phyloP scores from a whole-genome alignment of 2,329 filamentous ascomycete genomes.

The Sordariomycetes sp. region DNA sequence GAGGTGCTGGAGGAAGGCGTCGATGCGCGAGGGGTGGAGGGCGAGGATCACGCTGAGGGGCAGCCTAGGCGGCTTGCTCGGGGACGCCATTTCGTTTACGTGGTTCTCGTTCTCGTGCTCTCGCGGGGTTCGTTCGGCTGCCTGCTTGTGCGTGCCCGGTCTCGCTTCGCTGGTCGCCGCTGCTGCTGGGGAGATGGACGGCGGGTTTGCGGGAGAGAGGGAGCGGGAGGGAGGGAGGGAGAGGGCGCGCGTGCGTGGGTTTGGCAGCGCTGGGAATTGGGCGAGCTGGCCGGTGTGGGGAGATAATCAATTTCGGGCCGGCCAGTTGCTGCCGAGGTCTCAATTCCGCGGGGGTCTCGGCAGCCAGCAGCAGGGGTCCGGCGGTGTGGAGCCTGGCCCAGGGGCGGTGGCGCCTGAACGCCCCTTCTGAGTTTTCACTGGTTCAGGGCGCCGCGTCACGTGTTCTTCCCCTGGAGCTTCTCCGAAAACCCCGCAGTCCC shows the following conservation, averaged over 20 bases:
- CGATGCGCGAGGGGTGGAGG: constrained; percentile 26
- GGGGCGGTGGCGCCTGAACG: neutral
- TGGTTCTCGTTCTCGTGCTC: neutral
- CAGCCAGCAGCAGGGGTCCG: neutral
- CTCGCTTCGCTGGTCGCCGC: too few species aligned
- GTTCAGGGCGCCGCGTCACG: neutral
- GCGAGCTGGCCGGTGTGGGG: neutral
- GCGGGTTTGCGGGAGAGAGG: neutral
- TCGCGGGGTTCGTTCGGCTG: too few species aligned
- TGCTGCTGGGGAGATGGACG: too few species aligned
- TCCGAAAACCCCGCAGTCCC: neutral
- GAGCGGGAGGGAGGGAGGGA: neutral
- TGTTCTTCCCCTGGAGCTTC: neutral
- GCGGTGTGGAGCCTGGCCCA: neutral
- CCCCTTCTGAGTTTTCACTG: neutral
- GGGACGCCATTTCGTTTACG: neutral
- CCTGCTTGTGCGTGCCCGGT: too few species aligned
- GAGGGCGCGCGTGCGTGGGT: neutral
- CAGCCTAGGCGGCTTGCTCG: neutral
- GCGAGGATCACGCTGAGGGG: constrained; percentile 7
- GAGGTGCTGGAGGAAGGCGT: constrained; percentile 44
- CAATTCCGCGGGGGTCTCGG: neutral
- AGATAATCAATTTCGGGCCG: neutral
- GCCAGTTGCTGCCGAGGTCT: neutral
- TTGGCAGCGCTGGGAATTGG: neutral